Evolutionary conservation across 495 filamentous ascomycete species (phyloP).

Genomic region (Annulohypoxylon nitens): DNA sequence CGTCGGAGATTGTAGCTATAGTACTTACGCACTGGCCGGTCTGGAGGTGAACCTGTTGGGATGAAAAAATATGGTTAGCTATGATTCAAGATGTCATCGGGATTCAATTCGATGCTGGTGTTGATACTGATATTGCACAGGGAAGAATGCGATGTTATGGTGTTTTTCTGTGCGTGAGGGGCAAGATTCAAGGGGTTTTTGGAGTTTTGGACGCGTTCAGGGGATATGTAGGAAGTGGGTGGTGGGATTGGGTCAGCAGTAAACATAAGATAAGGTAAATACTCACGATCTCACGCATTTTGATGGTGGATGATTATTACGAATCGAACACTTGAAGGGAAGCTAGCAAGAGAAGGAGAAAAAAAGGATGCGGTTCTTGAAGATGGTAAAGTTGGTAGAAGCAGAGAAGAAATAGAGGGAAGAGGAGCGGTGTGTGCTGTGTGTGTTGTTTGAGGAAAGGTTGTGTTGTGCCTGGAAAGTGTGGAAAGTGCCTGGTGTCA

Average conservation of each 20-base stretch:
- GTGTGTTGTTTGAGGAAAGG: slow-evolving; percentile 21
- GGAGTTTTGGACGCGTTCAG: slow-evolving; percentile 74
- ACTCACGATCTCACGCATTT: slow-evolving; percentile 96
- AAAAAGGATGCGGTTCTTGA: slow-evolving; percentile 46
- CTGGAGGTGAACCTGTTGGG: slow-evolving; percentile 93
- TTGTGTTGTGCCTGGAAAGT: slow-evolving; percentile 43
- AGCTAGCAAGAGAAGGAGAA: slow-evolving; percentile 47
- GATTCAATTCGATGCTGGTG: neutral
- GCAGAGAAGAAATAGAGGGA: slow-evolving; percentile 46
- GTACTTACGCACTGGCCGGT: slow-evolving; percentile 98
- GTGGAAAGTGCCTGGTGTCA: slow-evolving; percentile 31
- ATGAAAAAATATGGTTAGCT: slow-evolving; percentile 53
- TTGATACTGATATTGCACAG: neutral
- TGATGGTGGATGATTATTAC: slow-evolving; percentile 56
- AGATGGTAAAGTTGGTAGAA: slow-evolving; percentile 45
- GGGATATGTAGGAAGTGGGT: slow-evolving; percentile 29
- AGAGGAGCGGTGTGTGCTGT: slow-evolving; percentile 50
- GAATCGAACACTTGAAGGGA: slow-evolving; percentile 45
- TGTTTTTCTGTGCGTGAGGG: slow-evolving; percentile 49
- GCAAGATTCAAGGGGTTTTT: slow-evolving; percentile 53
- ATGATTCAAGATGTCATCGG: slow-evolving; percentile 11
- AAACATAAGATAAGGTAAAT: slow-evolving; percentile 52
- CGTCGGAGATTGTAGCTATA: slow-evolving; percentile 21
- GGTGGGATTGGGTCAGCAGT: slow-evolving; percentile 81
- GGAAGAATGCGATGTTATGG: neutral